phyloP scores from a whole-genome alignment of 495 filamentous ascomycete species.

The Trichoderma parareesei region DNA sequence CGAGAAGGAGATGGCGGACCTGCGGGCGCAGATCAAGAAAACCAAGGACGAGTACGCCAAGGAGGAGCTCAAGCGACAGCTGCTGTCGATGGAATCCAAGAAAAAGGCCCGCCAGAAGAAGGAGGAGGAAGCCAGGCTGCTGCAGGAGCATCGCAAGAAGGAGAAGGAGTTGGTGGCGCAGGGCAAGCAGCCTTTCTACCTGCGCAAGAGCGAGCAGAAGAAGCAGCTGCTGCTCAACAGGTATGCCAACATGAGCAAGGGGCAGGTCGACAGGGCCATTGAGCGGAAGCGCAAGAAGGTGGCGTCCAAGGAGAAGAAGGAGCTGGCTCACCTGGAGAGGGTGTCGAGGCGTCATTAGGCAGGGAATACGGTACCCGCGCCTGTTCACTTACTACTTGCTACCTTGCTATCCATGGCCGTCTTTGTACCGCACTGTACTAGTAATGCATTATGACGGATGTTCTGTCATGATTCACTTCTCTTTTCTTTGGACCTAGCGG shows the following conservation, averaged over 20 bases:
- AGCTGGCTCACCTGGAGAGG: constrained; percentile 51
- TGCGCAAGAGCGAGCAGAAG: constrained; percentile 88
- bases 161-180: constrained; percentile 77
- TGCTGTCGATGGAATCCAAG: constrained; percentile 60
- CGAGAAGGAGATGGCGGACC: constrained; percentile 62
- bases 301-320: constrained; percentile 69
- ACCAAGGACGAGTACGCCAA: constrained; percentile 54
- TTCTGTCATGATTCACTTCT: constrained; percentile 10
- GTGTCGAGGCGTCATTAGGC: constrained; percentile 2
- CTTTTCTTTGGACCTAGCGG: neutral
- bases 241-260: constrained; percentile 70
- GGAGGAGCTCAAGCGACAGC: constrained; percentile 57
- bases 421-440: neutral
- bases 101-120: constrained; percentile 59
- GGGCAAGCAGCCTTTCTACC: constrained; percentile 88
- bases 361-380: neutral
- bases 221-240: constrained; percentile 69
- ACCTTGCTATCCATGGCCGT: too few relatives aligned
- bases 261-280: constrained; percentile 69
- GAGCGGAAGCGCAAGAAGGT: constrained; percentile 81
- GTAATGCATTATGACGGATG: constrained; percentile 10
- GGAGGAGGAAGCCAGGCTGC: constrained; percentile 55
- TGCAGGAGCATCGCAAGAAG: constrained; percentile 63
- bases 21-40: constrained; percentile 57
- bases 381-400: too few relatives aligned